Conservation (phyloP, 2,329 filamentous ascomycete genomes). For the Diaporthe batatas region DNA sequence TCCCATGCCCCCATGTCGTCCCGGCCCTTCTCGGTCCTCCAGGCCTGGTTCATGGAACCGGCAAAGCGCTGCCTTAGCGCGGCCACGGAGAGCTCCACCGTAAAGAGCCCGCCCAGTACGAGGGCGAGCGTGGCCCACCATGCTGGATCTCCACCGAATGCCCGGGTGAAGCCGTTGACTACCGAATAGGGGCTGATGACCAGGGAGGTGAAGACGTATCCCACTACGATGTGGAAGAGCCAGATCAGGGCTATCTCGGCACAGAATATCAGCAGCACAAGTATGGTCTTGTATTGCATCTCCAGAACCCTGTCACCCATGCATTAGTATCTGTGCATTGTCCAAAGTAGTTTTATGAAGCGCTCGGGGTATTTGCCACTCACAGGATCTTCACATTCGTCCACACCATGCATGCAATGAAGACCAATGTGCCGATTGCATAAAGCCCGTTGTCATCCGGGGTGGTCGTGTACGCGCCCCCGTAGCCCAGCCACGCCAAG, state of each 20-base stretch:
- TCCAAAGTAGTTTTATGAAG: not conserved
- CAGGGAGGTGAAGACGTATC: slow-evolving; percentile 67
- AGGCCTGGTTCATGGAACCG: slow-evolving; percentile 32
- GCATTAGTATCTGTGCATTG: slow-evolving; percentile 41
- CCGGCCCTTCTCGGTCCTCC: slow-evolving; percentile 2
- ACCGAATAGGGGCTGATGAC: slow-evolving; percentile 73
- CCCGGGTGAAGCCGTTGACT: slow-evolving; percentile 72
- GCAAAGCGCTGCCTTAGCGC: slow-evolving; percentile 54
- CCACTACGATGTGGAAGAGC: slow-evolving; percentile 79
- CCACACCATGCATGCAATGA: slow-evolving; percentile 76
- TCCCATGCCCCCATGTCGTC: slow-evolving; percentile 62
- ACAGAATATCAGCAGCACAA: slow-evolving; percentile 71
- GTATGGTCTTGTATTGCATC: slow-evolving; percentile 79
- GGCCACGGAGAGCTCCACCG: slow-evolving; percentile 75
- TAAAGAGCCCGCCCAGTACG: slow-evolving; percentile 69
- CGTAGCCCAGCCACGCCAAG: slow-evolving; percentile 66
- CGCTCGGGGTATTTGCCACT: slow-evolving; percentile 50
- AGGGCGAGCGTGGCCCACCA: slow-evolving; percentile 83
- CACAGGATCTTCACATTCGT: slow-evolving; percentile 83
- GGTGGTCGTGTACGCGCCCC: slow-evolving; percentile 60
- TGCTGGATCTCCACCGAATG: slow-evolving; percentile 75
- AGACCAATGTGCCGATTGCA: slow-evolving; percentile 79
- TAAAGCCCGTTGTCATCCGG: slow-evolving; percentile 76
- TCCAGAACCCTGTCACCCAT: slow-evolving; percentile 72
- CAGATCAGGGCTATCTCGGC: slow-evolving; percentile 76